Evolutionary conservation across 768 basidiomycete species (phyloP).

Genomic region (Vararia minispora): DNA sequence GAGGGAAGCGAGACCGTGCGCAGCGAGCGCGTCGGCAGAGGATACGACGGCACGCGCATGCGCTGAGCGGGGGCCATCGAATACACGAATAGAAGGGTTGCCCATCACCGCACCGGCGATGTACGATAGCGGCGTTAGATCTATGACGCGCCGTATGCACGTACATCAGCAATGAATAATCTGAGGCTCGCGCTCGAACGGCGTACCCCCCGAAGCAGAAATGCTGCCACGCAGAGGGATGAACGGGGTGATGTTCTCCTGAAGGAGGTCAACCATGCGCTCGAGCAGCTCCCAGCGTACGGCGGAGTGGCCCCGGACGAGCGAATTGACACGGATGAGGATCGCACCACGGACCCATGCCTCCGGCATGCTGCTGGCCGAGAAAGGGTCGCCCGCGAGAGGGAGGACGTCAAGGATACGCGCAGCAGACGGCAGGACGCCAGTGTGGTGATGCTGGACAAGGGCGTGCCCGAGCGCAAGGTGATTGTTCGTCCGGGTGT

Average conservation of each 20-base stretch:
- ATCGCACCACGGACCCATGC: constrained; percentile 82
- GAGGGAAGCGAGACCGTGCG: constrained; percentile 50
- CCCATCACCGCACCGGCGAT: constrained; percentile 71
- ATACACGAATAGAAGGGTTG: constrained; percentile 65
- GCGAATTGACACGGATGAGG: constrained; percentile 75
- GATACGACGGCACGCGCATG: constrained; percentile 36
- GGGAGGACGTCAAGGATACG: constrained; percentile 51
- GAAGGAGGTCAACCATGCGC: constrained; percentile 61
- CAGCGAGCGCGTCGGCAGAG: constrained; percentile 41
- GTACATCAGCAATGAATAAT: not conserved
- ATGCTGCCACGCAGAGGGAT: constrained; percentile 77
- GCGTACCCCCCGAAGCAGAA: constrained; percentile 72
- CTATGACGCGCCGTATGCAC: too few relatives aligned
- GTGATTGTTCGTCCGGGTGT: constrained; percentile 68
- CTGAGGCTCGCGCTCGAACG: too few relatives aligned
- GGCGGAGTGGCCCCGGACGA: constrained; percentile 78
- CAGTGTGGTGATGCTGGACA: constrained; percentile 71
- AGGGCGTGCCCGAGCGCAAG: constrained; percentile 65
- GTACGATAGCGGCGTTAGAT: too few relatives aligned
- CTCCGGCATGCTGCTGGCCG: constrained; percentile 64
- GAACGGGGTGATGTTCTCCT: constrained; percentile 58
- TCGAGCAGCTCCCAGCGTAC: constrained; percentile 69
- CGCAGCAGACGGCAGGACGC: constrained; percentile 66
- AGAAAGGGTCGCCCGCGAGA: constrained; percentile 52
- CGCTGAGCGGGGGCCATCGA: constrained; percentile 37